Conservation (phyloP, 768 basidiomycete genomes). For the Boletellus ananiceps region DNA sequence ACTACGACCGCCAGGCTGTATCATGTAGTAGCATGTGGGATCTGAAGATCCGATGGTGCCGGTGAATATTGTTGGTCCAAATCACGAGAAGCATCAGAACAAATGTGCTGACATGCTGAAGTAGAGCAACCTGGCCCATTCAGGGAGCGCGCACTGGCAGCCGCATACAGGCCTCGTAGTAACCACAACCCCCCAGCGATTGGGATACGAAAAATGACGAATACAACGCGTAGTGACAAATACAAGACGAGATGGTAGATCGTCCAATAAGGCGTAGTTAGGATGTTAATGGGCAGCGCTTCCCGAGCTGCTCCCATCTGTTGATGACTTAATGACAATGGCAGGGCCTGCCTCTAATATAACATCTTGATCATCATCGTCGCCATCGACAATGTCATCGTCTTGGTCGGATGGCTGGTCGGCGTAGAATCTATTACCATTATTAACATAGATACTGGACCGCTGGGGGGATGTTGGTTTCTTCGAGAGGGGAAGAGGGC, state of each 20-base stretch:
- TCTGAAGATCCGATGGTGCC: not conserved
- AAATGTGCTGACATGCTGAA: too few species aligned
- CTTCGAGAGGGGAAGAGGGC: conserved; percentile 43
- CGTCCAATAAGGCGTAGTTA: conserved; percentile 9
- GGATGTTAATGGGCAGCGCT: conserved; percentile 16
- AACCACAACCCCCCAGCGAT: not conserved
- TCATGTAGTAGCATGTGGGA: conserved; percentile 24
- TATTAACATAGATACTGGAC: conserved; percentile 31
- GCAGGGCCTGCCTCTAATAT: conserved; percentile 74
- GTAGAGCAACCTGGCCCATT: not conserved
- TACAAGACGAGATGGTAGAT: conserved; percentile 16
- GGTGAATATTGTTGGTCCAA: not conserved
- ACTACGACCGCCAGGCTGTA: conserved; percentile 16
- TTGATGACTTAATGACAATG: conserved; percentile 38
- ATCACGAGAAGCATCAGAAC: too few species aligned
- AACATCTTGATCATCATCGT: conserved; percentile 47
- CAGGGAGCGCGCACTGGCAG: not conserved
- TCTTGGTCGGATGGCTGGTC: conserved; percentile 50
- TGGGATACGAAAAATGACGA: conserved; percentile 1
- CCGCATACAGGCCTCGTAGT: not conserved
- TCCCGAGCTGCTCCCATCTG: conserved; percentile 24
- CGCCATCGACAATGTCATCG: conserved; percentile 59
- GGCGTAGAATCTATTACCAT: conserved; percentile 37
- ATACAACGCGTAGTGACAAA: conserved; percentile 11
- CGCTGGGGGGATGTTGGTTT: conserved; percentile 37